Conservation (phyloP, 805 yeast genomes). For the Blastobotrys parvus region DNA sequence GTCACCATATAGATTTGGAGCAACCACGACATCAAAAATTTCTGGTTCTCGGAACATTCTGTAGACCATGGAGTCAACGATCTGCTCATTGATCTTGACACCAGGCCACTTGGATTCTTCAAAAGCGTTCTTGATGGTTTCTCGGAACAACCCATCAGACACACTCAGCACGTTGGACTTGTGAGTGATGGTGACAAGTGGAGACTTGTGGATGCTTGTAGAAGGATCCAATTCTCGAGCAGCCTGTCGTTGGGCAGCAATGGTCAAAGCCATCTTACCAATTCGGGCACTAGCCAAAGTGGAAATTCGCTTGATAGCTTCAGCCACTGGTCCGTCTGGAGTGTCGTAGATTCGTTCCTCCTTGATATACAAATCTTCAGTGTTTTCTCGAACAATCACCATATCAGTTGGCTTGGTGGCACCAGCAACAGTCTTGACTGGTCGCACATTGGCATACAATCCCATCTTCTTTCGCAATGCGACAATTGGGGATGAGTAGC, state of each 20-base stretch:
- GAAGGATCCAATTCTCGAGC: constrained; percentile 47
- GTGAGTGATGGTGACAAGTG: constrained; percentile 86
- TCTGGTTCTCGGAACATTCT: constrained; percentile 98
- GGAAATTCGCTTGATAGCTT: constrained; percentile 93
- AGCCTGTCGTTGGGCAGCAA: constrained; percentile 83
- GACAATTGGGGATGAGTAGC: constrained; percentile 97
- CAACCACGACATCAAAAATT: constrained; percentile 94
- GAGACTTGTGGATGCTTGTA: constrained; percentile 39
- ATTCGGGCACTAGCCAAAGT: constrained; percentile 80
- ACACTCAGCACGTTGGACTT: constrained; percentile 90
- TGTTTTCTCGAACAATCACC: constrained; percentile 97
- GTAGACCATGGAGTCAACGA: constrained; percentile 98
- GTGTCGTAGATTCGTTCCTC: constrained; percentile 72
- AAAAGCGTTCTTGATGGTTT: constrained; percentile 59
- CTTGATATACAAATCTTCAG: constrained; percentile 94
- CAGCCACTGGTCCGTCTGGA: constrained; percentile 85
- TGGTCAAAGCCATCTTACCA: constrained; percentile 84
- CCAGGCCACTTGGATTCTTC: constrained; percentile 45
- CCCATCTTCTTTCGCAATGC: constrained; percentile 96
- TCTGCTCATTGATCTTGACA: constrained; percentile 81
- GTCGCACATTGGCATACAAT: constrained; percentile 93
- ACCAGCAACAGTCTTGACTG: constrained; percentile 88
- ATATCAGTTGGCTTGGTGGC: constrained; percentile 86
- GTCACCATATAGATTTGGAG: constrained; percentile 97
- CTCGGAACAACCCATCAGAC: constrained; percentile 94